phyloP scores from a whole-genome alignment of 495 filamentous ascomycete genomes.

The Amorphotheca resinae region DNA sequence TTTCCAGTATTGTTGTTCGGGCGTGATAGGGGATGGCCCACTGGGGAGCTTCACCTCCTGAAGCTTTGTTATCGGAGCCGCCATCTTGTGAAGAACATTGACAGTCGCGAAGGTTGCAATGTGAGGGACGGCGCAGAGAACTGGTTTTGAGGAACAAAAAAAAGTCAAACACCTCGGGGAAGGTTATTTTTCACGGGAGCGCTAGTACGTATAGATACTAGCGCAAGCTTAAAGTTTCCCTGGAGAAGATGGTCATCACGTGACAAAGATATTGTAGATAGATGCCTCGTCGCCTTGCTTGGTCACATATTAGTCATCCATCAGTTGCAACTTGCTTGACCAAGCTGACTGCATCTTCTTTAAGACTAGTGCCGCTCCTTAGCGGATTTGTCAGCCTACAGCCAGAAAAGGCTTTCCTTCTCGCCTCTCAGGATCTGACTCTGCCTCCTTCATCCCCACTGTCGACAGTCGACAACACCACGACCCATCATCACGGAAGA shows the following conservation, averaged over 20 bases:
- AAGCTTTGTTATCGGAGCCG: constrained; percentile 71
- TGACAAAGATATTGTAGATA: too few species aligned
- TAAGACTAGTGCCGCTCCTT: too few species aligned
- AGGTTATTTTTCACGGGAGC: neutral
- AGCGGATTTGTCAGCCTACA: neutral
- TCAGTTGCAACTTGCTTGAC: too few species aligned
- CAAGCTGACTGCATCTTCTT: too few species aligned
- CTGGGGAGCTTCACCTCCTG: constrained; percentile 72
- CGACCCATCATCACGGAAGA: neutral
- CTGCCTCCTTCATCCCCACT: neutral
- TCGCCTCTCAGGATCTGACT: too few species aligned
- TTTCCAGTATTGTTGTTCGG: constrained; percentile 92
- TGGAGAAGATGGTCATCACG: too few species aligned
- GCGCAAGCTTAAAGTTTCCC: neutral
- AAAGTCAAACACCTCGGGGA: neutral
- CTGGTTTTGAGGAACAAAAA: neutral
- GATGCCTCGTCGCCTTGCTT: too few species aligned
- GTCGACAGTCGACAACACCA: too few species aligned
- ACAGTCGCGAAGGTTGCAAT: neutral
- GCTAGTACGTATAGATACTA: neutral
- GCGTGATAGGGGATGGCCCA: constrained; percentile 58
- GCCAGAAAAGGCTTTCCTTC: too few species aligned
- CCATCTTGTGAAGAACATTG: constrained; percentile 46
- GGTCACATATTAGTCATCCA: too few species aligned
- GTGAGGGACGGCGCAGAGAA: neutral